Conservation (phyloP, 2,329 filamentous ascomycete genomes). For the Ascochyta koolunga region DNA sequence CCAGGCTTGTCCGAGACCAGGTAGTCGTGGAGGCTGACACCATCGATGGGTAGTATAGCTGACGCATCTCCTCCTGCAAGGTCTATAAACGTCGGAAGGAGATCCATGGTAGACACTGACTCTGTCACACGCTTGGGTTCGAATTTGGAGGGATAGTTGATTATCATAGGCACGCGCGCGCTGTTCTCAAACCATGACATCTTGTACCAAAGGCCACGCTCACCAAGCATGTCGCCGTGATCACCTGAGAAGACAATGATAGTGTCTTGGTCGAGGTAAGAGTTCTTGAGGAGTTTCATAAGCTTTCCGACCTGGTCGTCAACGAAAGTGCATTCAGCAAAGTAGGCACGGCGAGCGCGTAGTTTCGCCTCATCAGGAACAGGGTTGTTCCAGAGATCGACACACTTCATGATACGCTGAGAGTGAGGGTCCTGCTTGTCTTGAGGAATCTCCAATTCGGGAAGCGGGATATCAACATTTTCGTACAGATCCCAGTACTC, state of each 20-base stretch:
- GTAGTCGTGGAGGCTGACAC: constrained; percentile 66
- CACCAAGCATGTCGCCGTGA: constrained; percentile 94
- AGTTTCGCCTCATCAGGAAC: constrained; percentile 87
- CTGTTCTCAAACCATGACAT: constrained; percentile 97
- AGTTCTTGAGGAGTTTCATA: constrained; percentile 76
- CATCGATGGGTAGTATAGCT: constrained; percentile 80
- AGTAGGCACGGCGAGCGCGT: constrained; percentile 85
- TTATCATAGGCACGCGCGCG: constrained; percentile 83
- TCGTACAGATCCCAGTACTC: constrained; percentile 95
- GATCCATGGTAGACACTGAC: constrained; percentile 89
- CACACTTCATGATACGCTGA: constrained; percentile 82
- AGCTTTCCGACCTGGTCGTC: constrained; percentile 90
- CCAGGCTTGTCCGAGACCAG: constrained; percentile 56
- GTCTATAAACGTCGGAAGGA: constrained; percentile 87
- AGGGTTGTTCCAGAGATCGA: constrained; percentile 83
- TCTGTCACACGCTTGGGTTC: constrained; percentile 75
- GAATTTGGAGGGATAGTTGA: constrained; percentile 80
- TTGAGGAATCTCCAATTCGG: constrained; percentile 76
- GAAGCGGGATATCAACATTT: constrained; percentile 82
- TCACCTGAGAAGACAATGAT: constrained; percentile 93
- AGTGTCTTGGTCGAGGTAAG: constrained; percentile 80
- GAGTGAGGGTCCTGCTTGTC: constrained; percentile 87
- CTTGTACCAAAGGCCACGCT: constrained; percentile 94
- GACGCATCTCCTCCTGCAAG: constrained; percentile 75
- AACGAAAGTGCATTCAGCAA: constrained; percentile 90